Conservation (phyloP, 163 green algal species). For the Prototheca cutis region DNA sequence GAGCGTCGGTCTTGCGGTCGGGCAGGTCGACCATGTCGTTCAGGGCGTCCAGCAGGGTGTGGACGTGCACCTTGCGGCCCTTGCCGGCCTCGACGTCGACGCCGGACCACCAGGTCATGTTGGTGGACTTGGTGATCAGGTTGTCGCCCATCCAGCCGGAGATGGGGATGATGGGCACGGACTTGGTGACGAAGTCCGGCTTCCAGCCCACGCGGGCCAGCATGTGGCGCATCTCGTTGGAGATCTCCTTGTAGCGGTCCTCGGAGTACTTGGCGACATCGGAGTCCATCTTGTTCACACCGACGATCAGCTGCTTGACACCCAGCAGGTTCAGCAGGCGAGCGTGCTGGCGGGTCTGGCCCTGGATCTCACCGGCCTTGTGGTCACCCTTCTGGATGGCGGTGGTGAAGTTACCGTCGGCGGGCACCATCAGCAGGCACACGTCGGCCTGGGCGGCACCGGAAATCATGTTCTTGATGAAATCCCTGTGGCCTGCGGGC, state of each 20-base stretch:
- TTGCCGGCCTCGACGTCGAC: slow-evolving; percentile 41
- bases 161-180: slow-evolving; percentile 95
- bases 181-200: slow-evolving; percentile 78
- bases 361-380: slow-evolving; percentile 89
- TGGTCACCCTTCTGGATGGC: slow-evolving; percentile 92
- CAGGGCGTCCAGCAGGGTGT: slow-evolving; percentile 89
- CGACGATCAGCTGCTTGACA: slow-evolving; percentile 95
- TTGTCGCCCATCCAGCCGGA: slow-evolving; percentile 99
- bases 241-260: slow-evolving; percentile 95
- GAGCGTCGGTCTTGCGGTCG: slow-evolving; percentile 75
- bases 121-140: slow-evolving; percentile 91
- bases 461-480: slow-evolving; percentile 99
- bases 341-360: slow-evolving; percentile 98
- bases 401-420: slow-evolving; percentile 70
- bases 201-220: slow-evolving; percentile 63
- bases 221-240: slow-evolving; percentile 91
- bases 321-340: slow-evolving; percentile 95
- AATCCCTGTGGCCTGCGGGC: slow-evolving; percentile 81
- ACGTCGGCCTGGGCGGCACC: slow-evolving; percentile 95
- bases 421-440: slow-evolving; percentile 73
- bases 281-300: slow-evolving; percentile 99
- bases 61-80: slow-evolving; percentile 45
- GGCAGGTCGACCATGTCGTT: slow-evolving; percentile 70
- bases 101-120: slow-evolving; percentile 96
- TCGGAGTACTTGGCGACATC: slow-evolving; percentile 89